phyloP scores from a whole-genome alignment of 2,329 filamentous ascomycete genomes.

The Penicillium italicum region DNA sequence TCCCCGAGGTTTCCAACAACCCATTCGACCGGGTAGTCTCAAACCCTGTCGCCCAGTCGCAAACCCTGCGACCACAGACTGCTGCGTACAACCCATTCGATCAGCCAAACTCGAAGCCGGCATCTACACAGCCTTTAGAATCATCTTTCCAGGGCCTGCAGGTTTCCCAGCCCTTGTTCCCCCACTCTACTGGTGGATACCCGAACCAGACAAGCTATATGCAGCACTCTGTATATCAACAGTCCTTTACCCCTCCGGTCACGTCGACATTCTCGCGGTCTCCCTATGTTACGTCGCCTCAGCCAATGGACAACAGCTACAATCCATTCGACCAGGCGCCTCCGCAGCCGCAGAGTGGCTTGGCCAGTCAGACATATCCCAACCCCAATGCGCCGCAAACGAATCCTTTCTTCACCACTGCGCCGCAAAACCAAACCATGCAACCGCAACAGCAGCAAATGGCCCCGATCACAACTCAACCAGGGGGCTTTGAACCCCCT shows the following conservation, averaged over 20 bases:
- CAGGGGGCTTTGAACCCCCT: constrained; percentile 1
- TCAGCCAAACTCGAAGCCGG: constrained; percentile 28
- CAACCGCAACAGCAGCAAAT: constrained; percentile 23
- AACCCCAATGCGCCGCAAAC: constrained; percentile 26
- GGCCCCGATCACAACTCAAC: constrained; percentile 6
- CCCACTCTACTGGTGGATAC: constrained; percentile 68
- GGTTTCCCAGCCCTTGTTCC: constrained; percentile 67
- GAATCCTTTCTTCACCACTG: constrained; percentile 37
- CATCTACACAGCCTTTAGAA: constrained; percentile 48
- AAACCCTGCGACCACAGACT: constrained; percentile 13
- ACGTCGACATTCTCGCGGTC: constrained; percentile 36
- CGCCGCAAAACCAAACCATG: constrained; percentile 21
- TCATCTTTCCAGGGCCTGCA: constrained; percentile 74
- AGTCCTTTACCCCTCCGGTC: constrained; percentile 44
- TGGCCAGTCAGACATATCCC: constrained; percentile 24
- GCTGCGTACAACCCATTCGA: constrained; percentile 69
- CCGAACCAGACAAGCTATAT: constrained; percentile 41
- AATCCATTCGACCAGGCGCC: constrained; percentile 46
- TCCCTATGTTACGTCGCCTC: constrained; percentile 34
- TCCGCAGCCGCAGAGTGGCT: constrained; percentile 26
- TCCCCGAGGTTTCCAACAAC: constrained; percentile 46
- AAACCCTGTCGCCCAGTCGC: constrained; percentile 32
- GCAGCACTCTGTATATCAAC: constrained; percentile 41
- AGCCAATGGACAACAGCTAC: constrained; percentile 33
- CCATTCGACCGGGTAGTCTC: constrained; percentile 60